Evolutionary conservation across 495 filamentous ascomycete genomes (phyloP).

Genomic region (Xylaria venustula): DNA sequence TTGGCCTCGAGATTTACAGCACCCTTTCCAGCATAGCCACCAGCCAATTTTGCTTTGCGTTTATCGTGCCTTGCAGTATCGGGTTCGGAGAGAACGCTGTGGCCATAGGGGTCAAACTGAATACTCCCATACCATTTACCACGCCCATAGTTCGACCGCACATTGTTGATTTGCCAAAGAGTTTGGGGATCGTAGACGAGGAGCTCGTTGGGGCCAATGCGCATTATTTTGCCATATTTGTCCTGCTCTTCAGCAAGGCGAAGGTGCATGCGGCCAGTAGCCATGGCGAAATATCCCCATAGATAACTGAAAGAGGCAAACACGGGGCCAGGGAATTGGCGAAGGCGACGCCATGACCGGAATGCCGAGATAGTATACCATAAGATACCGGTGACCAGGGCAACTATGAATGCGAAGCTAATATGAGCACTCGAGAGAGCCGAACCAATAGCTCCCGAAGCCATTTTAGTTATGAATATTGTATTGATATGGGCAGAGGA

Average conservation of each 20-base stretch:
- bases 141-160: conserved; percentile 33
- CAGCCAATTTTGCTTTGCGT: conserved; percentile 35
- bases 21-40: conserved; percentile 53
- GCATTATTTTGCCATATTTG: conserved; percentile 48
- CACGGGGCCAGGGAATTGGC: conserved; percentile 51
- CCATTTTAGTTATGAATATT: background rate
- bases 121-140: conserved; percentile 31
- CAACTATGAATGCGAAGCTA: background rate
- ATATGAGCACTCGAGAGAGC: too few species aligned
- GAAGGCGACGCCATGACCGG: conserved; percentile 31
- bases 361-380: conserved; percentile 15
- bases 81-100: conserved; percentile 38
- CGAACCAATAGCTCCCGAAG: background rate
- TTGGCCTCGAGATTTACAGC: conserved; percentile 41
- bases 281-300: conserved; percentile 38
- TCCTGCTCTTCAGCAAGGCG: conserved; percentile 25
- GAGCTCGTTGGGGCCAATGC: conserved; percentile 53
- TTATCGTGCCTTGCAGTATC: conserved; percentile 41
- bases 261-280: conserved; percentile 15
- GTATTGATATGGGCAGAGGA: background rate
- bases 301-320: conserved; percentile 53
- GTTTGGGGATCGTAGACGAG: conserved; percentile 38
- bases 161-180: conserved; percentile 32
- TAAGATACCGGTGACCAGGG: background rate
- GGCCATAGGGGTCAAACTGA: conserved; percentile 34